Base-by-base conservation (phyloP, 345 rosid genomes). In the Hevea brasiliensis region DNA sequence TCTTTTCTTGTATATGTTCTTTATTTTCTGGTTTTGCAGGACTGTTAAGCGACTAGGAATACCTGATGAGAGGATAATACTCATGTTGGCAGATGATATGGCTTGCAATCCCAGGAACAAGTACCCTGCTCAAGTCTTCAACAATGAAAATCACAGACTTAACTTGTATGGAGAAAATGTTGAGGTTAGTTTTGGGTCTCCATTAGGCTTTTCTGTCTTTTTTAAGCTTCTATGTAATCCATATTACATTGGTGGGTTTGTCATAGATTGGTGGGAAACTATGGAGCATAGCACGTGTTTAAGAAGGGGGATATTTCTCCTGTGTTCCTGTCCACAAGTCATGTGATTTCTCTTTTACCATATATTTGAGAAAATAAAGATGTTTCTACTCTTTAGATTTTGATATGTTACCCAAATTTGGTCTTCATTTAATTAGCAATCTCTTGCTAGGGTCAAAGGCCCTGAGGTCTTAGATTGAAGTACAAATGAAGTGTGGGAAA, bases 21-120 rank as follows among this genome's bases (percentile, higher is more conserved):
- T 26, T 21, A 51, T 51, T 23, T 64, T 64, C 60, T 79, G 78
- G 76, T 74, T 78, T 73, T 81, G 59, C 83, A 95, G 99, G 87
- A 95, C 97, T 62, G 99, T 95, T 74, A 92, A 95, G 84, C 81
- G 98, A 68, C 85, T 95, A 47, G 99, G 99, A 60, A 92, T 95
- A 70, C 96, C 98, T 23, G 98, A 95, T 75, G 99, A 95, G 81
- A 85, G 98, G 86, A 95, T 92, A 0, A 92, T 95, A 65, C 88
- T 92, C 13, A 92, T 95, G 98, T 87, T 95, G 77, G 97, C 99
- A 6, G 99, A 92, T 92, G 98, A 95, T 75, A 92, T 95, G 98
- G 99, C 98, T 37, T 95, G 98, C 79, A 95, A 95, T 84, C 81
- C 96, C 66, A 88, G 99, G 85, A 95, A 92, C 75, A 88, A 91